These are phyloP conservation scores for Tremella fuciformis DNA, from an alignment of 768 basidiomycete genomes.

Conservation along the genomic window DNA sequence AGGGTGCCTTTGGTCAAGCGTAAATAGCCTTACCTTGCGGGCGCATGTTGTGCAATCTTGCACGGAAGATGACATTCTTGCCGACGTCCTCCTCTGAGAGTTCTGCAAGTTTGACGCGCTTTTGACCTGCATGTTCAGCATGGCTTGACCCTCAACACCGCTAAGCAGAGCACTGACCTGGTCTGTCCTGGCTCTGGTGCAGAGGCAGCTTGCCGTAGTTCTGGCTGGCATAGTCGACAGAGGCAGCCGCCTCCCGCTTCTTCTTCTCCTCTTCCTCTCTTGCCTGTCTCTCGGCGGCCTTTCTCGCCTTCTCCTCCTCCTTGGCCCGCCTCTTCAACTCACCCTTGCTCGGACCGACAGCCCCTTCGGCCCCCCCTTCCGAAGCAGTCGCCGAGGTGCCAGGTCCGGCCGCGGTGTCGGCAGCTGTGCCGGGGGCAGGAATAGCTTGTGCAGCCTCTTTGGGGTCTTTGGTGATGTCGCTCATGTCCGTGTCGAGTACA, in stretches of 20 bases:
- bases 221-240: constrained; percentile 57
- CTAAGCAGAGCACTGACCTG: constrained; percentile 42
- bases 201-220: constrained; percentile 86
- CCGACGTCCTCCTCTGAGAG: constrained; percentile 64
- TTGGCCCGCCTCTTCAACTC: constrained; percentile 90
- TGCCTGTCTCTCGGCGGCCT: constrained; percentile 79
- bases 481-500: no score
- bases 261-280: constrained; percentile 71
- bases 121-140: constrained; percentile 50
- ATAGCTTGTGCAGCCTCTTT: no score
- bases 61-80: constrained; percentile 75
- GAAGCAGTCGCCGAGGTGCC: constrained; percentile 2
- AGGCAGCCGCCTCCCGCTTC: constrained; percentile 52
- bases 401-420: no score
- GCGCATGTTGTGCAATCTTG: constrained; percentile 84
- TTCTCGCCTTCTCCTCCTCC: constrained; percentile 83
- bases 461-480: no score
- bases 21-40: constrained; percentile 61
- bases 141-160: not conserved
- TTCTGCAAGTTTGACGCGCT: constrained; percentile 64
- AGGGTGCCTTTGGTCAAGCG: not conserved
- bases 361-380: constrained; percentile 46
- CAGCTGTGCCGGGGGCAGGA: no score
- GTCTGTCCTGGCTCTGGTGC: constrained; percentile 82
- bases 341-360: constrained; percentile 66